Base-by-base conservation (phyloP, 2,329 filamentous ascomycete genomes). In the Ascochyta koolunga region DNA sequence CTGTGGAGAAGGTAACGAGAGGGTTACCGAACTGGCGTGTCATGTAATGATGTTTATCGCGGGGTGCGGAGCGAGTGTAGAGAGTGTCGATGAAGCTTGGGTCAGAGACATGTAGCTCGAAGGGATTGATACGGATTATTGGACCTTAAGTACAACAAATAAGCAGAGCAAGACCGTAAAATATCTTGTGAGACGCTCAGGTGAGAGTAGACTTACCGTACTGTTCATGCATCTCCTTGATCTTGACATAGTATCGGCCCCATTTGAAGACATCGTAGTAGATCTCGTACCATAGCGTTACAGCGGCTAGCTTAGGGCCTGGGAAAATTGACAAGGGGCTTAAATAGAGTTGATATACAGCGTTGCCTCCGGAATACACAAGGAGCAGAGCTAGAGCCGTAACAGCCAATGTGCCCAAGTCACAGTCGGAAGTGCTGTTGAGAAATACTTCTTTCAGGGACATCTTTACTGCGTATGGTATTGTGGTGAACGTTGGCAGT, bases 101-200 rank as follows among this genome's bases (percentile, higher is more conserved):
- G 36, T 71, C 68, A 5, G 47, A 38, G 37, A 72, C 62, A 22
- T 60, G 61, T 0, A 72, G 41, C 40, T 72, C 69, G 13, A 51
- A 41, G 1, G 68, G 67, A 21, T 63, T 72, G 35, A 72, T 63
- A 1, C 69, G 65, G 15, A 72, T 43, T 5, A 72, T 71, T 1
- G 68, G 67, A 5, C 68, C 67, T 70, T 39, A 16, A 18, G 19
- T 35, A 5, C 4, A 5, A 13, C 11, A 11, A 5, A 29, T 29
- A 29, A 29, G 27, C 27, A 29, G 27, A 29, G 4, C 10, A 4
- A 29, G 24, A 27, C 24, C 10, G 10, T 29, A 13, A 11, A 9
- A 9, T 2, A 9, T 9, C 24, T 27, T 29, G 3, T 29, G 27
- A 29, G 27, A 5, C 27, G 11, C 2, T 13, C 10, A 13, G 27